A percentile compares a stretch with the other conserved stretches of the same genome.
These are phyloP conservation scores for Neopestalotiopsis rosae DNA, from an alignment of 2,329 filamentous ascomycete species.

Conservation along the genomic window DNA sequence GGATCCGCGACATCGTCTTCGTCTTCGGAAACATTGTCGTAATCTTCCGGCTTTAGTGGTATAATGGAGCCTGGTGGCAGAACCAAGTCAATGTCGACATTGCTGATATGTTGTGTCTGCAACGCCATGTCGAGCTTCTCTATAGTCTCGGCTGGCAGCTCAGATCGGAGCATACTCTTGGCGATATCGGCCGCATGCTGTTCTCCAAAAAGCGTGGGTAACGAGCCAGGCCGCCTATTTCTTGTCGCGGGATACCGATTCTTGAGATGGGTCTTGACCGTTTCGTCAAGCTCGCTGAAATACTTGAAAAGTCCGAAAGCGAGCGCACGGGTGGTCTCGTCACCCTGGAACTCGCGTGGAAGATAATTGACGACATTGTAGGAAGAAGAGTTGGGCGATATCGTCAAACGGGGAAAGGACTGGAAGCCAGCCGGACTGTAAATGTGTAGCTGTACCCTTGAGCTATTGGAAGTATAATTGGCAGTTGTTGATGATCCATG, in stretches of 20 bases:
- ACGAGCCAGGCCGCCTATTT: constrained; percentile 65
- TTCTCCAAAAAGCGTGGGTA: constrained; percentile 79
- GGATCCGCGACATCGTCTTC: constrained; percentile 72
- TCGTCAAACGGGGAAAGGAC: constrained; percentile 88
- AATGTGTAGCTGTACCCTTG: constrained; percentile 92
- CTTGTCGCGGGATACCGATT: constrained; percentile 59
- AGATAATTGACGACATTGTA: constrained; percentile 90
- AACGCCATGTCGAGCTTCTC: constrained; percentile 76
- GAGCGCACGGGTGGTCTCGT: constrained; percentile 88
- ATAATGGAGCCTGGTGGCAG: constrained; percentile 79
- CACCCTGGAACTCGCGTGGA: constrained; percentile 92
- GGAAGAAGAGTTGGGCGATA: constrained; percentile 89
- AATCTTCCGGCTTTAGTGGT: constrained; percentile 64
- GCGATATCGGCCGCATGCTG: constrained; percentile 93
- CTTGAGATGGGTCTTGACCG: constrained; percentile 74
- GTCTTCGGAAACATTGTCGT: constrained; percentile 64
- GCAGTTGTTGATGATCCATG: constrained; percentile 89
- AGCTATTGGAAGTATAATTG: constrained; percentile 86
- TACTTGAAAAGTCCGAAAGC: constrained; percentile 95
- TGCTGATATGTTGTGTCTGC: constrained; percentile 80
- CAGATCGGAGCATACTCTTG: constrained; percentile 81
- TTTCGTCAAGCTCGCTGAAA: constrained; percentile 83
- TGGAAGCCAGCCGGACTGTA: constrained; percentile 88
- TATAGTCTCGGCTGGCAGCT: constrained; percentile 76
- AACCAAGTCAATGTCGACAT: constrained; percentile 87